These are phyloP conservation scores for Kokia cookei DNA, from an alignment of 441 rosid species.

Conservation along the genomic window DNA sequence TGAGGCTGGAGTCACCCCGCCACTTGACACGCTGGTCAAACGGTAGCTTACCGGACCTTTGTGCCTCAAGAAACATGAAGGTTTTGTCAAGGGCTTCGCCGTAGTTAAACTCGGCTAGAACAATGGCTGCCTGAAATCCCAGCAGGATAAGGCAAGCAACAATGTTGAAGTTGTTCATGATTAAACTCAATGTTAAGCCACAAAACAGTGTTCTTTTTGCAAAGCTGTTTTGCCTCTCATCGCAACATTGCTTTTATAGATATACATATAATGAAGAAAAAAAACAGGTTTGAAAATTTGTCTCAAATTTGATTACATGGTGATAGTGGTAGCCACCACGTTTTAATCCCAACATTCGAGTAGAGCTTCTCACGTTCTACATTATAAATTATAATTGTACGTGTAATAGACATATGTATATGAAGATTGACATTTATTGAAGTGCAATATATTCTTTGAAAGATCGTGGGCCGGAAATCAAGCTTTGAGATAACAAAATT, in stretches of 20 bases:
- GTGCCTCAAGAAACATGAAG: slow-evolving; percentile 72
- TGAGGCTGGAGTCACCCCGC: slow-evolving; percentile 70
- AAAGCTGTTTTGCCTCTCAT: background rate
- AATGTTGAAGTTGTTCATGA: slow-evolving; percentile 18
- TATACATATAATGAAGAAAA: background rate
- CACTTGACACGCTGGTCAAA: slow-evolving; percentile 53
- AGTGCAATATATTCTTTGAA: background rate
- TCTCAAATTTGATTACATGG: slow-evolving; percentile 11
- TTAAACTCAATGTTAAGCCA: background rate
- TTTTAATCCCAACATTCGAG: slow-evolving; percentile 11
- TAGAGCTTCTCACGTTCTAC: slow-evolving; percentile 54
- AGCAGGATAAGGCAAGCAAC: slow-evolving; percentile 14
- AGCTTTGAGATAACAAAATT: background rate
- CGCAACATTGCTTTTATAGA: background rate
- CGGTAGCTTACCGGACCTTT: slow-evolving; percentile 73
- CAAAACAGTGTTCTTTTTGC: background rate
- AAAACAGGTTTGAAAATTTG: slow-evolving; percentile 11
- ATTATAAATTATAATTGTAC: background rate
- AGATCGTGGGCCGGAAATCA: background rate
- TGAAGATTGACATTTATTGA: background rate
- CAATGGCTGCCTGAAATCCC: slow-evolving; percentile 16
- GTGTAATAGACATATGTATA: background rate
- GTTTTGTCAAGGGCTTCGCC: slow-evolving; percentile 70
- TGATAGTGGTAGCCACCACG: slow-evolving; percentile 41
- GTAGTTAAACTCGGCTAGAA: slow-evolving; percentile 34